A percentile compares a stretch with the other conserved stretches of the same genome.
Conservation (phyloP, 2,329 filamentous ascomycete species). For the Pseudogymnoascus sp. region DNA sequence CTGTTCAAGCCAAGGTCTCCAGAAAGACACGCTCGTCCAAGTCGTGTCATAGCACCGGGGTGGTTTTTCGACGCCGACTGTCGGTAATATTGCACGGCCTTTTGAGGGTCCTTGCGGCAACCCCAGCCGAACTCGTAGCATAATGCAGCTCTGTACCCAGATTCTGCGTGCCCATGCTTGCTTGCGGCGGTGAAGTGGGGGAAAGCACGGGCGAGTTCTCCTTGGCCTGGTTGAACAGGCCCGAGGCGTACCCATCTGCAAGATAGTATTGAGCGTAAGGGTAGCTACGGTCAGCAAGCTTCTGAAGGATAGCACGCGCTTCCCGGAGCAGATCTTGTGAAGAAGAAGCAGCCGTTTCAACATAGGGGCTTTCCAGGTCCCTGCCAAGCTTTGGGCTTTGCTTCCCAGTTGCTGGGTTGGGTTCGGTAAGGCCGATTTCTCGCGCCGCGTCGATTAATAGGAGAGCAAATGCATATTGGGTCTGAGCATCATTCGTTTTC, state of each 20-base stretch:
- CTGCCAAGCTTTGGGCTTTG: slow-evolving; percentile 40
- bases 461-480: slow-evolving; percentile 94
- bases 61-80: slow-evolving; percentile 89
- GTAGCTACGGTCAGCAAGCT: slow-evolving; percentile 78
- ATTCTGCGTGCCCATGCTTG: slow-evolving; percentile 96
- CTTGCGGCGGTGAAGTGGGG: slow-evolving; percentile 87
- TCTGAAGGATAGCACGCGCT: slow-evolving; percentile 82
- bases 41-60: slow-evolving; percentile 86
- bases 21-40: slow-evolving; percentile 83
- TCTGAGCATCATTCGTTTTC: slow-evolving; percentile 84
- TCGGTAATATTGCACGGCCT: slow-evolving; percentile 89
- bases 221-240: slow-evolving; percentile 90
- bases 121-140: slow-evolving; percentile 99
- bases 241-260: slow-evolving; percentile 87
- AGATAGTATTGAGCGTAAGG: slow-evolving; percentile 98
- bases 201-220: slow-evolving; percentile 85
- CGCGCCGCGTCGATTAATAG: slow-evolving; percentile 88
- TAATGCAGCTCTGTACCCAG: slow-evolving; percentile 83
- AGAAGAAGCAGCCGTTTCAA: slow-evolving; percentile 42
- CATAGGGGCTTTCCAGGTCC: slow-evolving; percentile 42
- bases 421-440: slow-evolving; percentile 59
- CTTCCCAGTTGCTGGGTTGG: slow-evolving; percentile 24
- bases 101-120: slow-evolving; percentile 78
- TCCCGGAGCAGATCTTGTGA: slow-evolving; percentile 71
- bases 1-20: slow-evolving; percentile 82